These are phyloP conservation scores for Cladosporium velox DNA, from an alignment of 2,329 filamentous ascomycete genomes.

Conservation along the genomic window DNA sequence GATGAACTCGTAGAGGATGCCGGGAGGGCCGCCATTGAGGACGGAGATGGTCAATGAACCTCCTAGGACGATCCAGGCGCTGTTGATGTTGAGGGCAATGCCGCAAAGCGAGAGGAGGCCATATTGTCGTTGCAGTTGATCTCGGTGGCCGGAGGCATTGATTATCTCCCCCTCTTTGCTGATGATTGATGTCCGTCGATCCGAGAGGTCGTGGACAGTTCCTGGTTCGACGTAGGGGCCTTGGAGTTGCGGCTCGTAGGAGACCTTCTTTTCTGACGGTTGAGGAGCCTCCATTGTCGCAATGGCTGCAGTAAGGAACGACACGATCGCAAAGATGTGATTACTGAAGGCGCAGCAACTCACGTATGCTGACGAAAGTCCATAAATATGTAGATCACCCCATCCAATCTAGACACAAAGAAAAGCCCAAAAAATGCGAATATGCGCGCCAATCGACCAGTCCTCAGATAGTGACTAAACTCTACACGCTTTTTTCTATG, in stretches of 20 bases:
- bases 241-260: neutral
- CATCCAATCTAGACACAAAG: neutral
- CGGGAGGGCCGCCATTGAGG: conserved; percentile 41
- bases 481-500: neutral
- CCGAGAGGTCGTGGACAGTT: conserved; percentile 12
- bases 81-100: conserved; percentile 59
- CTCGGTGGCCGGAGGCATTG: conserved; percentile 65
- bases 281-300: neutral
- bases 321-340: neutral
- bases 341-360: neutral
- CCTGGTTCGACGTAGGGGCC: neutral
- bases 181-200: conserved; percentile 29
- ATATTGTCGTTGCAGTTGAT: conserved; percentile 66
- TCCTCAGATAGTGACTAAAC: conserved; percentile 11
- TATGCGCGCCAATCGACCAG: neutral
- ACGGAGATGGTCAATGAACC: conserved; percentile 61
- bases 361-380: neutral
- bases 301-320: neutral
- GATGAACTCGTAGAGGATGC: conserved; percentile 41
- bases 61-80: conserved; percentile 62
- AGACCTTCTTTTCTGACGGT: conserved; percentile 1
- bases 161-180: conserved; percentile 48
- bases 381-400: neutral
- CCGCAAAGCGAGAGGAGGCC: conserved; percentile 61
- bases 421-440: neutral